Percentiles rank a stretch among this genome's conserved stretches.
Conservation (phyloP, 2,329 filamentous ascomycete genomes). For the Trichoderma sp. region DNA sequence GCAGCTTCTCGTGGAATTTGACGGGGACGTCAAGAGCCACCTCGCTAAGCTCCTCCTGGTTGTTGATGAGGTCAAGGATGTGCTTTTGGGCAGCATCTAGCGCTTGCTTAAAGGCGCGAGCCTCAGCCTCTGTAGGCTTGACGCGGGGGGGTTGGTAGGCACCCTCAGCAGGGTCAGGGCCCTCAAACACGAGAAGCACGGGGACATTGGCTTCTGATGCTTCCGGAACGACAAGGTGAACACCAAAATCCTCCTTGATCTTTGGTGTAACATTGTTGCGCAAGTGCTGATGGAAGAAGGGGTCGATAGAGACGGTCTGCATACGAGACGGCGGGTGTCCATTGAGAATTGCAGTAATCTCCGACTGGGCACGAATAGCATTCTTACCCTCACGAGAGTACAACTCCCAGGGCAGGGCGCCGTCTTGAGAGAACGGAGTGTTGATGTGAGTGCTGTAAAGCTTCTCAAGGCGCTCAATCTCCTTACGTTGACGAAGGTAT, state of each 20-base stretch:
- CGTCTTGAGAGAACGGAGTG: slow-evolving; percentile 67
- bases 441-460: slow-evolving; percentile 84
- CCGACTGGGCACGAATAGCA: slow-evolving; percentile 69
- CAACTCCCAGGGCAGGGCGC: slow-evolving; percentile 78
- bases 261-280: slow-evolving; percentile 61
- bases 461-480: slow-evolving; percentile 79
- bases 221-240: slow-evolving; percentile 71
- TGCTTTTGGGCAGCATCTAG: slow-evolving; percentile 57
- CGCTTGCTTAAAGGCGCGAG: slow-evolving; percentile 53
- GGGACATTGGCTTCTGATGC: slow-evolving; percentile 57
- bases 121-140: slow-evolving; percentile 50
- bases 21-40: slow-evolving; percentile 55
- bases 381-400: slow-evolving; percentile 87
- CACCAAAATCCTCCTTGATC: slow-evolving; percentile 67
- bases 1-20: slow-evolving; percentile 64
- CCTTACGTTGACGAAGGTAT: slow-evolving; percentile 78
- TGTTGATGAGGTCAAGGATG: slow-evolving; percentile 56
- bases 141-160: slow-evolving; percentile 55
- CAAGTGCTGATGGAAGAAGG: slow-evolving; percentile 76
- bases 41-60: slow-evolving; percentile 55
- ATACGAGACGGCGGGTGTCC: slow-evolving; percentile 73
- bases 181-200: slow-evolving; percentile 73
- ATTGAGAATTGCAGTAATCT: slow-evolving; percentile 71
- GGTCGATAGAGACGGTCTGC: slow-evolving; percentile 64
- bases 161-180: slow-evolving; percentile 47